These are phyloP conservation scores for Quercus tomentella DNA, from an alignment of 331 rosid species.

Conservation along the genomic window DNA sequence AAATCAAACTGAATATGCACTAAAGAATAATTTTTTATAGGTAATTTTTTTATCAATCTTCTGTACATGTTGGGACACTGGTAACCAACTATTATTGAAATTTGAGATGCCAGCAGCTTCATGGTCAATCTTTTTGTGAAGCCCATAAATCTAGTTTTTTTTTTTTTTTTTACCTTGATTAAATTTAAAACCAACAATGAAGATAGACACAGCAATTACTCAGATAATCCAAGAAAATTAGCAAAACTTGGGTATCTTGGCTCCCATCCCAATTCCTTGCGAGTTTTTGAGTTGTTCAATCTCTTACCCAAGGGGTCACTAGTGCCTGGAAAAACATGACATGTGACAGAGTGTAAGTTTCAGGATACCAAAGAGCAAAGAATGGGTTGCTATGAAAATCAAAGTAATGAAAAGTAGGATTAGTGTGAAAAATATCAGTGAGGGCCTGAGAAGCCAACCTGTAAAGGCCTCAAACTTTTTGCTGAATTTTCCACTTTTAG, in stretches of 20 bases:
- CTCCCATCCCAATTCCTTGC: constrained; percentile 76
- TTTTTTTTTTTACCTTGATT: not conserved
- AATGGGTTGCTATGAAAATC: not conserved
- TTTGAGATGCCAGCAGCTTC: not conserved
- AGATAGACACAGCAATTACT: constrained; percentile 10
- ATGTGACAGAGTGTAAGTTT: not conserved
- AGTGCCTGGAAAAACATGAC: constrained; percentile 48
- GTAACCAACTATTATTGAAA: not conserved
- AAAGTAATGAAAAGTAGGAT: not conserved
- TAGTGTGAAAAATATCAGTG: not conserved
- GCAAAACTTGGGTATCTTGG: constrained; percentile 78
- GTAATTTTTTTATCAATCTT: not conserved
- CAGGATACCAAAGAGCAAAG: not conserved
- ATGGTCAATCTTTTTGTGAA: not conserved
- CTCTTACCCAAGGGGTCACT: constrained; percentile 79
- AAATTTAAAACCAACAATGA: not conserved
- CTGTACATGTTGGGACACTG: not conserved
- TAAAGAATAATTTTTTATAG: not conserved
- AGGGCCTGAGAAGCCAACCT: constrained; percentile 30
- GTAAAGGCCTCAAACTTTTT: constrained; percentile 69
- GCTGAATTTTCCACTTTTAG: constrained; percentile 66
- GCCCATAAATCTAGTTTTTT: not conserved
- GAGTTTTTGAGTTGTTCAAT: constrained; percentile 74
- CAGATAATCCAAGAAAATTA: constrained; percentile 59
- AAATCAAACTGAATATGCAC: not conserved